phyloP scores from a whole-genome alignment of 306 rosid genomes.

The Styphnolobium japonicum region DNA sequence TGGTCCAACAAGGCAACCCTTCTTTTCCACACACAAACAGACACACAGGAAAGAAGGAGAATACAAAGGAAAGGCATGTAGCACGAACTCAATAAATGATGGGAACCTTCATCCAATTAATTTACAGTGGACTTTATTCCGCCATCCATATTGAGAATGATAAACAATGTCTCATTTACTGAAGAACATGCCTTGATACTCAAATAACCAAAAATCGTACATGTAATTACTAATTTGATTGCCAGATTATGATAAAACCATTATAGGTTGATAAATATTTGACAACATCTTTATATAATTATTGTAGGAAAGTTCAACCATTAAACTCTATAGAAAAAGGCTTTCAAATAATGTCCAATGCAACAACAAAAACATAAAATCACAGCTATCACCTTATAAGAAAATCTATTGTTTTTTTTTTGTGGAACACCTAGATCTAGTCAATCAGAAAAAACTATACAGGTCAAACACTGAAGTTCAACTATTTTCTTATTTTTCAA shows the following conservation, averaged over 20 bases:
- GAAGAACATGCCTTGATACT: neutral
- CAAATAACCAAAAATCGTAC: neutral
- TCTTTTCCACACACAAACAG: no score
- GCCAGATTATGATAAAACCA: neutral
- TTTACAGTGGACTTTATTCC: neutral
- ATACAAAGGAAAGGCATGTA: no score
- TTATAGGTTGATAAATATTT: neutral
- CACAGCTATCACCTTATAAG: neutral
- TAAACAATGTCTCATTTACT: neutral
- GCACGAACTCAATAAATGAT: no score
- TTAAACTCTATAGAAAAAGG: neutral
- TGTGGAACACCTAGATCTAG: neutral
- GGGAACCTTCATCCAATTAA: no score
- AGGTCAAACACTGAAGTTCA: neutral
- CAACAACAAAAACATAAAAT: neutral
- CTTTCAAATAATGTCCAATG: neutral
- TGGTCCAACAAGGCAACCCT: no score
- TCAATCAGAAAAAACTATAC: neutral
- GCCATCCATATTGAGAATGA: neutral
- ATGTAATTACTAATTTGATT: neutral
- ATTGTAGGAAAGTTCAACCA: neutral
- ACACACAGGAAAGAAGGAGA: no score
- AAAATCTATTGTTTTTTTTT: neutral
- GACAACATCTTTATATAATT: neutral
- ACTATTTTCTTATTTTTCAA: neutral